Percentiles rank a stretch among this genome's conserved stretches.
Evolutionary conservation across 139 green algal genomes (phyloP).

Genomic region (Yamagishiella unicocca): DNA sequence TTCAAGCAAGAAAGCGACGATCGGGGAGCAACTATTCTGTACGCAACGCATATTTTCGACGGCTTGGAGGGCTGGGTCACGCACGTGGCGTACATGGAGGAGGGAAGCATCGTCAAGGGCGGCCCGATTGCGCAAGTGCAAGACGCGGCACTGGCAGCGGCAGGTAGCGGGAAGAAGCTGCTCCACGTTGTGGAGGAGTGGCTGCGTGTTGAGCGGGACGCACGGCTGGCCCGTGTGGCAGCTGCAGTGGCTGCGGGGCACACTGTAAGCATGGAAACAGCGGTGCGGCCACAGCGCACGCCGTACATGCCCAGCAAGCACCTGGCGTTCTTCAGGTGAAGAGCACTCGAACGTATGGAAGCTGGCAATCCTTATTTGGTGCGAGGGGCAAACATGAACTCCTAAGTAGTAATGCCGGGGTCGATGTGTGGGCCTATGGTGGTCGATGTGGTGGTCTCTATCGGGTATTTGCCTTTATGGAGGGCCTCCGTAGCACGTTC

Average conservation of each 20-base stretch:
- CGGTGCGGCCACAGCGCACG: conserved; percentile 60
- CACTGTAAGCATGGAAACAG: not conserved
- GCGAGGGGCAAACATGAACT: too few relatives aligned
- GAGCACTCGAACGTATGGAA: too few relatives aligned
- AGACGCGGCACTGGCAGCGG: conserved; percentile 5
- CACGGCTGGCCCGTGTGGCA: conserved; percentile 28
- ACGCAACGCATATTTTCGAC: conserved; percentile 99
- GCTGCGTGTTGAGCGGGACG: conserved; percentile 80
- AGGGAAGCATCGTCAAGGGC: conserved; percentile 75
- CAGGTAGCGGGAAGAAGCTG: conserved; percentile 70
- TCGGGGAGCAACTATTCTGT: conserved; percentile 90
- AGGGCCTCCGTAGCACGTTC: too few relatives aligned
- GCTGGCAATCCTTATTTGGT: too few relatives aligned
- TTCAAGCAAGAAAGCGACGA: conserved; percentile 87
- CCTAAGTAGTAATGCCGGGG: too few relatives aligned
- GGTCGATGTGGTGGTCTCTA: too few relatives aligned
- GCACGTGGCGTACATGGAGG: conserved; percentile 88
- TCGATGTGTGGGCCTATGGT: too few relatives aligned
- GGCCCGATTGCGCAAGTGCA: not conserved
- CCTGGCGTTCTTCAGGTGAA: conserved; percentile 84
- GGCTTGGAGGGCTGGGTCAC: conserved; percentile 91
- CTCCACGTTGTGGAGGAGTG: conserved; percentile 87
- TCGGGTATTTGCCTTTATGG: too few relatives aligned
- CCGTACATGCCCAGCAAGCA: conserved; percentile 81
- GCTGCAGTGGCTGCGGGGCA: not conserved